These are phyloP conservation scores for Ehretia macrophylla DNA, from an alignment of 257 asterid genomes.

Conservation along the genomic window DNA sequence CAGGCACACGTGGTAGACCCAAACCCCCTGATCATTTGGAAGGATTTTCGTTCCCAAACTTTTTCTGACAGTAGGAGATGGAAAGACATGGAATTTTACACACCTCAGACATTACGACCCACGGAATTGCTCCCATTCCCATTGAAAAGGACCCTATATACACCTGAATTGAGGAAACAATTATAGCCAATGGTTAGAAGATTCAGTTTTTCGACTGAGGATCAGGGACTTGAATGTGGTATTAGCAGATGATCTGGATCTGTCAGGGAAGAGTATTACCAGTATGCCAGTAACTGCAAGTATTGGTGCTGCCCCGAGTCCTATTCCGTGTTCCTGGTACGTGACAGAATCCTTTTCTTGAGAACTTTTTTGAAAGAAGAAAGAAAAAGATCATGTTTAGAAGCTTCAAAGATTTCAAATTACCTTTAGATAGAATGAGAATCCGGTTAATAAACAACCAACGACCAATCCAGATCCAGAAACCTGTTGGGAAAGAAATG, in stretches of 20 bases:
- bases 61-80: background rate
- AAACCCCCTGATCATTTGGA: too few relatives aligned
- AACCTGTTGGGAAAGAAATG: conserved; percentile 35
- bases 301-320: conserved; percentile 50
- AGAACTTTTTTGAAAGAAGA: conserved; percentile 8
- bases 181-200: conserved; percentile 3
- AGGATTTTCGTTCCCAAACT: too few relatives aligned
- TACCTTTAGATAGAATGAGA: conserved; percentile 82
- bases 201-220: background rate
- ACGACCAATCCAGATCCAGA: conserved; percentile 73
- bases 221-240: background rate
- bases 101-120: conserved; percentile 99
- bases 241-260: background rate
- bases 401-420: background rate
- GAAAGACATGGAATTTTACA: background rate
- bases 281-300: conserved; percentile 82
- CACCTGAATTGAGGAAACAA: conserved; percentile 40
- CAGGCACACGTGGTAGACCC: too few relatives aligned
- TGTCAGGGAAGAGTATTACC: conserved; percentile 33
- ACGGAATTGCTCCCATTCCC: conserved; percentile 99
- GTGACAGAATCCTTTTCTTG: conserved; percentile 1
- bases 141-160: conserved; percentile 74
- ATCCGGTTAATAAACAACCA: conserved; percentile 68
- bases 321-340: conserved; percentile 61
- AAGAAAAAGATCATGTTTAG: background rate